A percentile compares a stretch with the other conserved stretches of the same genome.
phyloP scores from a whole-genome alignment of 2,329 filamentous ascomycete species.

The Macrophomina tecta region DNA sequence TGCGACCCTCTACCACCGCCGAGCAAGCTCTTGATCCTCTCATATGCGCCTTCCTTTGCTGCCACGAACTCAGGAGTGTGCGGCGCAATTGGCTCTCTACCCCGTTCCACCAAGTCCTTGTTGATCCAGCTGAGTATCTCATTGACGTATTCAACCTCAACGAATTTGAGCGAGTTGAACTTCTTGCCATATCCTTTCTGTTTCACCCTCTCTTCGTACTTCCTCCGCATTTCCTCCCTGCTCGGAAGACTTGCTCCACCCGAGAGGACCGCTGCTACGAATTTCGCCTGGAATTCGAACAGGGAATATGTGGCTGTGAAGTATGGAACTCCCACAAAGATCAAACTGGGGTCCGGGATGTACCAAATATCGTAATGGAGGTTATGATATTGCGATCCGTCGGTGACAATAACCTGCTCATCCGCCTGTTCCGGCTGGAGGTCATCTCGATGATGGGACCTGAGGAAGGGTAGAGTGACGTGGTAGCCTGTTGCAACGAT shows the following conservation, averaged over 20 bases:
- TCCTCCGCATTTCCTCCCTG: slow-evolving; percentile 48
- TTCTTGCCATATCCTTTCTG: slow-evolving; percentile 50
- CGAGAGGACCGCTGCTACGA: slow-evolving; percentile 62
- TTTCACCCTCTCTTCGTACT: slow-evolving; percentile 46
- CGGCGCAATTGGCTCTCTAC: slow-evolving; percentile 36
- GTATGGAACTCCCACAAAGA: slow-evolving; percentile 70
- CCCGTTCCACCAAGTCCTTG: slow-evolving; percentile 34
- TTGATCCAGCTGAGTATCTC: slow-evolving; percentile 50
- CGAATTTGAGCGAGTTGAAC: slow-evolving; percentile 53
- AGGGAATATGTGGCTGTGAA: slow-evolving; percentile 71
- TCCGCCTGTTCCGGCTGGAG: slow-evolving; percentile 55
- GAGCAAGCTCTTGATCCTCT: slow-evolving; percentile 42
- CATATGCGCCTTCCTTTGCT: slow-evolving; percentile 41
- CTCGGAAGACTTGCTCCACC: slow-evolving; percentile 58
- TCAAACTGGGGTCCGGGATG: slow-evolving; percentile 68
- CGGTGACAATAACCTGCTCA: slow-evolving; percentile 64
- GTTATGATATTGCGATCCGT: slow-evolving; percentile 69
- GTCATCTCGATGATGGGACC: slow-evolving; percentile 56
- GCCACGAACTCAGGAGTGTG: slow-evolving; percentile 46
- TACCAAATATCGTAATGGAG: slow-evolving; percentile 75
- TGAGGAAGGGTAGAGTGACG: slow-evolving; percentile 69
- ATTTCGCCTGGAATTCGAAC: slow-evolving; percentile 73
- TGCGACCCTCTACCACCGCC: slow-evolving; percentile 25
- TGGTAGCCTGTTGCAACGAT: slow-evolving; percentile 74
- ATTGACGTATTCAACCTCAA: slow-evolving; percentile 48